Conservation (phyloP, 2,329 filamentous ascomycete genomes). For the Magnaporthiopsis poae region DNA sequence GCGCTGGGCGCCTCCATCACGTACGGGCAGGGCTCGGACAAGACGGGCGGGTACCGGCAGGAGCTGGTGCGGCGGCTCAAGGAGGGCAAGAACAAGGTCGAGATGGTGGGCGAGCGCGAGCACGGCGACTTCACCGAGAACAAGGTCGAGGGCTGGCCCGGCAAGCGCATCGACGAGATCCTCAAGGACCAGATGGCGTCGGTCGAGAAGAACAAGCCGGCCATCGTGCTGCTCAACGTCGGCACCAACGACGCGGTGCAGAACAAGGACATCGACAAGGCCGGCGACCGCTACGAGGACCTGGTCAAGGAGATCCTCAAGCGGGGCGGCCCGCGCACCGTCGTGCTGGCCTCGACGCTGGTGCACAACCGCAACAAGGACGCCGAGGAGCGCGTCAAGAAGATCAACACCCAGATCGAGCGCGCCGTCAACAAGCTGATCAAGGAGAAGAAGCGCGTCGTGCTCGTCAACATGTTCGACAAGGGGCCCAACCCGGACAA, state of each 20-base stretch:
- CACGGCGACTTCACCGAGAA: slow-evolving; percentile 14
- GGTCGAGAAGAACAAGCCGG: slow-evolving; percentile 11
- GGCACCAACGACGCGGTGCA: slow-evolving; percentile 20
- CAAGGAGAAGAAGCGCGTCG: slow-evolving; percentile 10
- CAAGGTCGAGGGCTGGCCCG: slow-evolving; percentile 12
- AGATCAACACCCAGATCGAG: slow-evolving; percentile 13
- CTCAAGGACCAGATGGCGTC: slow-evolving; percentile 4
- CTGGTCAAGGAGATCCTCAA: slow-evolving; percentile 15
- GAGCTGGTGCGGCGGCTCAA: slow-evolving; percentile 15
- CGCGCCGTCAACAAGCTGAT: slow-evolving; percentile 8
- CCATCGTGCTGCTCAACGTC: slow-evolving; percentile 14
- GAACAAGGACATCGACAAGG: slow-evolving; percentile 14
- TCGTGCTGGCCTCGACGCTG: slow-evolving; percentile 17
- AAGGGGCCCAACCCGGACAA: slow-evolving; percentile 10
- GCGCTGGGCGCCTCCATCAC: slow-evolving; percentile 18
- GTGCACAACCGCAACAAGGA: slow-evolving; percentile 15
- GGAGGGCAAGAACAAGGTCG: slow-evolving; percentile 13
- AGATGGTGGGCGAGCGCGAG: slow-evolving; percentile 16
- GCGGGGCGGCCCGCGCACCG: slow-evolving; percentile 12
- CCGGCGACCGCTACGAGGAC: slow-evolving; percentile 13
- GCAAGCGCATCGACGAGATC: slow-evolving; percentile 10
- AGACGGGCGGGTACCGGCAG: slow-evolving; percentile 18
- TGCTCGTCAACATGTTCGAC: slow-evolving; percentile 14
- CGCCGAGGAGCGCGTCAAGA: slow-evolving; percentile 11
- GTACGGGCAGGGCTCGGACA: slow-evolving; percentile 15